phyloP scores from a whole-genome alignment of 805 yeast species.

The Yarrowia sp. region DNA sequence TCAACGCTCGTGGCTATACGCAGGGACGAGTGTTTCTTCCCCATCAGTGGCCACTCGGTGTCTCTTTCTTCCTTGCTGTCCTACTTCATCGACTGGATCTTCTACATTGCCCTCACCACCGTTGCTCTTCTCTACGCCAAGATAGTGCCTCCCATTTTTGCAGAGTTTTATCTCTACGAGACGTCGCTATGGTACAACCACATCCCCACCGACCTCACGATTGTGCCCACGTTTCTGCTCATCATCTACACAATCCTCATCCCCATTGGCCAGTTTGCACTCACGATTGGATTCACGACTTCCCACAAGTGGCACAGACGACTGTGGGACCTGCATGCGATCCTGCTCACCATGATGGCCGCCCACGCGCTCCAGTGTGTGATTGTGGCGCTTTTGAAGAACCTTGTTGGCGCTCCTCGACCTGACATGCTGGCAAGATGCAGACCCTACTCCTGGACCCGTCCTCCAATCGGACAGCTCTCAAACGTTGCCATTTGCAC shows the following conservation, averaged over 20 bases:
- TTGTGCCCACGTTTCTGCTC: slow-evolving; percentile 13
- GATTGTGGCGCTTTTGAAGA: slow-evolving; percentile 13
- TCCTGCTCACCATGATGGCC: slow-evolving; percentile 22
- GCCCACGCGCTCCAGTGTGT: slow-evolving; percentile 4
- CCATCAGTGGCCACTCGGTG: background rate
- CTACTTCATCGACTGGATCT: slow-evolving; percentile 5
- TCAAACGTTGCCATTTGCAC: slow-evolving; percentile 7
- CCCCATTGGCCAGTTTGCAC: slow-evolving; percentile 14
- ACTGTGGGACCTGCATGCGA: slow-evolving; percentile 20
- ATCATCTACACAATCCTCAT: slow-evolving; percentile 1
- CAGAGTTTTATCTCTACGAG: slow-evolving; percentile 12
- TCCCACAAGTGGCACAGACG: slow-evolving; percentile 14
- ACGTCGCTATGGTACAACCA: background rate
- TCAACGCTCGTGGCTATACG: slow-evolving; percentile 26
- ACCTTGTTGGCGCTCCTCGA: slow-evolving; percentile 10
- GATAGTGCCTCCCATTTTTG: background rate
- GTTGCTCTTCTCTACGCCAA: slow-evolving; percentile 8
- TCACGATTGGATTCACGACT: slow-evolving; percentile 6
- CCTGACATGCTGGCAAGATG: slow-evolving; percentile 18
- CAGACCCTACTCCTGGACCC: background rate
- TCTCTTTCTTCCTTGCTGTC: slow-evolving; percentile 15
- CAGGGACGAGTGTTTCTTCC: slow-evolving; percentile 24
- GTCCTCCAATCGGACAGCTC: background rate
- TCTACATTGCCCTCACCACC: slow-evolving; percentile 9
- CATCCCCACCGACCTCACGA: slow-evolving; percentile 14